These are phyloP conservation scores for Phialocephala sp. DNA, from an alignment of 2,329 filamentous ascomycete genomes.

Conservation along the genomic window DNA sequence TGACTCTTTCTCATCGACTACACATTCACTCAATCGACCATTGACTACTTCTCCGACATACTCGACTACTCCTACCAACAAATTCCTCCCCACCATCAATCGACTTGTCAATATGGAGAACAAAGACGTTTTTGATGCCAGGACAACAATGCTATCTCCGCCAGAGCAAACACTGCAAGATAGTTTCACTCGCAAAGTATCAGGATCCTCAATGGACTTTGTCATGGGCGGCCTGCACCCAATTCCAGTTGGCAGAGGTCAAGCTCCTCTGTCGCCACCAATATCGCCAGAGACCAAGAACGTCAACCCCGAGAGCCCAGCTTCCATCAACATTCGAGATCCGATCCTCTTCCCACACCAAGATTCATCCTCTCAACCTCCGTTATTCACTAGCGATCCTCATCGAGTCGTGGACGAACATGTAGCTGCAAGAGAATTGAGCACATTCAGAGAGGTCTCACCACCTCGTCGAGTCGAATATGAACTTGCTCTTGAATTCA, in stretches of 20 bases:
- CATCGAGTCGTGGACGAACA: constrained; percentile 55
- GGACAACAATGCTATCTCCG: constrained; percentile 65
- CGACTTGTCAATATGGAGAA: constrained; percentile 34
- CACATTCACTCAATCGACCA: constrained; percentile 29
- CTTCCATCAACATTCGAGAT: constrained; percentile 50
- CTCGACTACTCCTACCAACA: constrained; percentile 30
- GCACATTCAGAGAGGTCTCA: constrained; percentile 48
- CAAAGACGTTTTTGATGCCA: constrained; percentile 35
- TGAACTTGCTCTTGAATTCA: constrained; percentile 57
- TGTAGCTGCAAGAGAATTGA: constrained; percentile 38
- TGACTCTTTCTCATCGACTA: constrained; percentile 33
- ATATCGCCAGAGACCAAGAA: constrained; percentile 56
- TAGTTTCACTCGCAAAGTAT: constrained; percentile 48
- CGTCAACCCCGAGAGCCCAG: constrained; percentile 26
- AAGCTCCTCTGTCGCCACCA: constrained; percentile 59
- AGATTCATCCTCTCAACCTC: constrained; percentile 49
- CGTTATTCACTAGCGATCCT: constrained; percentile 56
- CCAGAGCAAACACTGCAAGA: constrained; percentile 61
- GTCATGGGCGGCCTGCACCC: constrained; percentile 40
- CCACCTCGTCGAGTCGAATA: constrained; percentile 61
- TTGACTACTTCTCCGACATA: constrained; percentile 25
- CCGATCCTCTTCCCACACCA: constrained; percentile 62
- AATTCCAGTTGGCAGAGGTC: constrained; percentile 46
- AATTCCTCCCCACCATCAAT: constrained; percentile 33
- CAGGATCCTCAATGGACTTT: constrained; percentile 32